These are phyloP conservation scores for Talaromyces sp. DNA, from an alignment of 2,329 filamentous ascomycete species.

Conservation along the genomic window DNA sequence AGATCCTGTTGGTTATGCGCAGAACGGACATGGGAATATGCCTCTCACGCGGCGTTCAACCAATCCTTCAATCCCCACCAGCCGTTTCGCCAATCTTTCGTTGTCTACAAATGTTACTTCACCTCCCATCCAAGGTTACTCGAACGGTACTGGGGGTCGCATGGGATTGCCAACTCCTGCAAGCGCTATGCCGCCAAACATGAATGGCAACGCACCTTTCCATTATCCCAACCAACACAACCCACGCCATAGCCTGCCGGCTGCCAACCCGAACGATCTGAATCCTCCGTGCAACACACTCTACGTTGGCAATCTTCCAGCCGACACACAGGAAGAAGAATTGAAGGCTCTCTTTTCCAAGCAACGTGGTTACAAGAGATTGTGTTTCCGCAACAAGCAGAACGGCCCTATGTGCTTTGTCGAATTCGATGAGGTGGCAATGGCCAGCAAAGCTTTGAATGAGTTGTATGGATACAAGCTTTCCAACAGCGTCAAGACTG, in stretches of 20 bases:
- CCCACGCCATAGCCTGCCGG: conserved; percentile 69
- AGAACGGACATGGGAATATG: conserved; percentile 59
- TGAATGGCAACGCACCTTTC: conserved; percentile 53
- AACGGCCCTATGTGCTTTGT: conserved; percentile 99
- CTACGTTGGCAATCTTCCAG: conserved; percentile 94
- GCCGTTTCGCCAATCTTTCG: conserved; percentile 67
- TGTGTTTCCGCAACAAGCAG: conserved; percentile 91
- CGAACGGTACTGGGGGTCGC: conserved; percentile 50
- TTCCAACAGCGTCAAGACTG: conserved; percentile 90
- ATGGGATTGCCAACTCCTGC: conserved; percentile 52
- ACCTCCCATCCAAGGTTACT: conserved; percentile 56
- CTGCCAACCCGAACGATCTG: conserved; percentile 90
- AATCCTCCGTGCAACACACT: conserved; percentile 97
- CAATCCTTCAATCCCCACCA: conserved; percentile 68
- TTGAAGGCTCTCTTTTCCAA: conserved; percentile 91
- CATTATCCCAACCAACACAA: conserved; percentile 59
- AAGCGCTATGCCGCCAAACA: conserved; percentile 58
- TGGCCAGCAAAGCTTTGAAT: conserved; percentile 85
- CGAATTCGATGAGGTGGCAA: conserved; percentile 91
- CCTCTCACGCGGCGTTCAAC: conserved; percentile 62
- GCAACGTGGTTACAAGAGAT: conserved; percentile 89
- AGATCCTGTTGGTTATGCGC: conserved; percentile 66
- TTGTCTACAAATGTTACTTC: conserved; percentile 66
- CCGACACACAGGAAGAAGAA: conserved; percentile 92
- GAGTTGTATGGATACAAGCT: conserved; percentile 84